Evolutionary conservation across 2,329 filamentous ascomycete genomes (phyloP).

Genomic region (Colletotrichum eleusines): DNA sequence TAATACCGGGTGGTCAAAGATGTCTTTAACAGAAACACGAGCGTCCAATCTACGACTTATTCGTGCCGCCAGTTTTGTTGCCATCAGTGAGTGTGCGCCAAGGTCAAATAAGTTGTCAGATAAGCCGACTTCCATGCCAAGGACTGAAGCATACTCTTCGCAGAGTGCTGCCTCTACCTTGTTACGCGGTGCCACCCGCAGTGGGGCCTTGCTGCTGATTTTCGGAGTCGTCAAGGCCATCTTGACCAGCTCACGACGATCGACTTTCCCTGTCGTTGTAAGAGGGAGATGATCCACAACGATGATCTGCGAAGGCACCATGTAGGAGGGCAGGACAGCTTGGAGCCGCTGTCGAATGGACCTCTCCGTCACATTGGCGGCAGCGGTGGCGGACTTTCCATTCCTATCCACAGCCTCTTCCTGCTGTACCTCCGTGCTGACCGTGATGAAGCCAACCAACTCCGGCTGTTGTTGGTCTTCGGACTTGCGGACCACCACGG

Average conservation of each 20-base stretch:
- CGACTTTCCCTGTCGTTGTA: conserved; percentile 46
- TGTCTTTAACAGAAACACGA: conserved; percentile 32
- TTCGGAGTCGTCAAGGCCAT: background rate
- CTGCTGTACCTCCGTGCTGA: background rate
- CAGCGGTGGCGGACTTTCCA: background rate
- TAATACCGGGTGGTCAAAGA: conserved; percentile 32
- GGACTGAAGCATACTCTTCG: conserved; percentile 24
- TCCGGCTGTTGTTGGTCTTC: conserved; percentile 7
- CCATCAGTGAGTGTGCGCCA: conserved; percentile 38
- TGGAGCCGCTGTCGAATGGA: conserved; percentile 10
- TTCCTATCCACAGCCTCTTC: no score
- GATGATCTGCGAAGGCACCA: conserved; percentile 45
- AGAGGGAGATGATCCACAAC: conserved; percentile 46
- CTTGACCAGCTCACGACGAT: conserved; percentile 31
- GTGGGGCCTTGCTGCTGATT: background rate
- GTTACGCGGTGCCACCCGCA: conserved; percentile 16
- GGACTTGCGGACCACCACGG: conserved; percentile 34
- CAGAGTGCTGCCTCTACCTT: conserved; percentile 43
- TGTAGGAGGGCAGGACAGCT: conserved; percentile 41
- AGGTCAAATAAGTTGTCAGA: conserved; percentile 41
- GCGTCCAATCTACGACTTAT: conserved; percentile 22
- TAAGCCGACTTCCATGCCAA: conserved; percentile 27
- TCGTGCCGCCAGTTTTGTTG: conserved; percentile 22
- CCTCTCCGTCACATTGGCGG: background rate
- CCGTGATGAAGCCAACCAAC: conserved; percentile 10